phyloP scores from a whole-genome alignment of 2,329 filamentous ascomycete genomes.

The Cladosporium sp. region DNA sequence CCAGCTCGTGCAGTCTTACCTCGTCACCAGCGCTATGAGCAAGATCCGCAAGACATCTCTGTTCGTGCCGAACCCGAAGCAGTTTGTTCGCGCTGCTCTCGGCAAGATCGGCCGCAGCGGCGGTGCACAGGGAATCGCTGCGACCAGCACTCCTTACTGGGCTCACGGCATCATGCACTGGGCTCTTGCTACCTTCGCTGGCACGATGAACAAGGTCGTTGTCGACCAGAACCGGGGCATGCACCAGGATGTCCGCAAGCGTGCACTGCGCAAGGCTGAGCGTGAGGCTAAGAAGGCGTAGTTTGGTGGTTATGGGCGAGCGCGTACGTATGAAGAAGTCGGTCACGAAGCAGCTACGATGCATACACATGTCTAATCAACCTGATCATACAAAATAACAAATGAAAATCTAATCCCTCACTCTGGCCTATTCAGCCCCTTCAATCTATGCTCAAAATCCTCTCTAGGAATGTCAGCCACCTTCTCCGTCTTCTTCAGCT shows the following conservation, averaged over 20 bases:
- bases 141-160: conserved; percentile 92
- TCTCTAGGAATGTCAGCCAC: conserved; percentile 22
- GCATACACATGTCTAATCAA: neutral
- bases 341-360: neutral
- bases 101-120: conserved; percentile 75
- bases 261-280: conserved; percentile 79
- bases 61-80: conserved; percentile 74
- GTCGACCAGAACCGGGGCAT: conserved; percentile 62
- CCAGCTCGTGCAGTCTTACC: conserved; percentile 86
- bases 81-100: conserved; percentile 75
- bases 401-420: neutral
- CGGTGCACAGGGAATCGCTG: conserved; percentile 71
- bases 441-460: conserved; percentile 27
- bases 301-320: too few relatives aligned
- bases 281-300: conserved; percentile 68
- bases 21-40: conserved; percentile 95
- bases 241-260: conserved; percentile 77
- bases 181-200: conserved; percentile 61
- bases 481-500: conserved; percentile 28
- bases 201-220: conserved; percentile 54
- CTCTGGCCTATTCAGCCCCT: conserved; percentile 20
- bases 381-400: neutral
- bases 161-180: conserved; percentile 85
- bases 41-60: conserved; percentile 80
- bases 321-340: too few relatives aligned